Percentiles rank a stretch among this genome's conserved stretches.
These are phyloP conservation scores for Tetrapisispora nanseiensis DNA, from an alignment of 805 yeast genomes.

Conservation along the genomic window DNA sequence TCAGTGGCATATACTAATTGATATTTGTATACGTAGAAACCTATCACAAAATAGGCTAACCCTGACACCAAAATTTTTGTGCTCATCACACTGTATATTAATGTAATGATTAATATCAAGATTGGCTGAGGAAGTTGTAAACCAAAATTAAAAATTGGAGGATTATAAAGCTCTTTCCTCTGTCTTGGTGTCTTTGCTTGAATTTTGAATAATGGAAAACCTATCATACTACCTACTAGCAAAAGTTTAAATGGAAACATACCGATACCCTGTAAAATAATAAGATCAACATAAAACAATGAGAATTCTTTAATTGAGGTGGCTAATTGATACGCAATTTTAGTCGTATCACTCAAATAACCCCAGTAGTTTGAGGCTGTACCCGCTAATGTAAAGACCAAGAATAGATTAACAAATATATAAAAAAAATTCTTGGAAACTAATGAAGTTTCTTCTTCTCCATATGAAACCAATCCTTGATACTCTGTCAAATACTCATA, in stretches of 20 bases:
- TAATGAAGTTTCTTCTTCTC: conserved; percentile 84
- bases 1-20: conserved; percentile 83
- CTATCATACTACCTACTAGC: conserved; percentile 65
- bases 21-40: conserved; percentile 84
- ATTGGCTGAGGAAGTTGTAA: conserved; percentile 86
- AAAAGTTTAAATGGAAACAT: conserved; percentile 84
- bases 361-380: conserved; percentile 78
- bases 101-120: conserved; percentile 70
- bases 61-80: conserved; percentile 83
- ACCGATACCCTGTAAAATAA: conserved; percentile 74
- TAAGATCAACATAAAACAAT: conserved; percentile 80
- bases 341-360: conserved; percentile 76
- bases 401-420: conserved; percentile 84
- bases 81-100: conserved; percentile 82
- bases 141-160: conserved; percentile 90
- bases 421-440: conserved; percentile 91
- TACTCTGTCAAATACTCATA: conserved; percentile 72
- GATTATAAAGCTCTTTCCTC: conserved; percentile 61
- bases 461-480: conserved; percentile 86
- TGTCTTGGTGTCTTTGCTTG: conserved; percentile 78
- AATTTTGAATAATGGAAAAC: conserved; percentile 58
- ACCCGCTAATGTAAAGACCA: conserved; percentile 90
- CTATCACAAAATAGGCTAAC: conserved; percentile 68
- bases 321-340: conserved; percentile 80
- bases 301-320: conserved; percentile 71